Base-by-base conservation (phyloP, 164 flowering plant species). In the Santalum album region DNA sequence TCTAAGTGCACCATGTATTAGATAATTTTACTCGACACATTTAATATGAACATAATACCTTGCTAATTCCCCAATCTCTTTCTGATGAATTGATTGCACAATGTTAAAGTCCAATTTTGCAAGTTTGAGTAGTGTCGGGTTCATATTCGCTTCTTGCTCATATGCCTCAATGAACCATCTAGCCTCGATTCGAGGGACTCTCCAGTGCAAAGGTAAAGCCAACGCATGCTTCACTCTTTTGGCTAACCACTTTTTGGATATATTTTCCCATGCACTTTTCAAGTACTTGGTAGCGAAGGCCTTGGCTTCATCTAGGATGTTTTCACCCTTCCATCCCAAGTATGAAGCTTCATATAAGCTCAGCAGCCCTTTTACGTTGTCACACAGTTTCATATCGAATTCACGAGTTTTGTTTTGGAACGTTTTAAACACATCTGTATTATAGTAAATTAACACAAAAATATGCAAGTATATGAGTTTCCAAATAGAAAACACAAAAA, bases 261-360 rank as follows among this genome's bases (percentile, higher is more conserved):
- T 61, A 35, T n/a, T n/a, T n/a, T 6, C 7, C 20, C 42, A 9
- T 60, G 14, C 67, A 62, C 26, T 43, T 24, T 34, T 52, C 5
- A 67, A 49, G 22, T 70, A 75, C 75, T 35, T 65, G 45, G 1
- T 23, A 36, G 14, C 67, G 26, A 15, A 64, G 56, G 1, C 46
- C 25, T 52, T 74, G 75, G 1, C 35, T 54, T 42, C 58, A 3
- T 29, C 9, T 29, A 29, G 9, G 34, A 29, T 4, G 34, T 29
- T 9, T 29, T 29, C 34, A 4, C 34, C 34, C 4, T 29, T 9
- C 4, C 4, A 29, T 9, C 70, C 56, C 25, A 74, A 21, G 19
- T 55, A 47, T 2, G 78, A 64, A 11, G 75, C 75, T 39, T 70
- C 78, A n/a, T 64, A 68, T 50, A 70, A 67, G 49, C 78, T 67